Conservation (phyloP, 192 early-diverging fungal species). For the Coemansia sp. region DNA sequence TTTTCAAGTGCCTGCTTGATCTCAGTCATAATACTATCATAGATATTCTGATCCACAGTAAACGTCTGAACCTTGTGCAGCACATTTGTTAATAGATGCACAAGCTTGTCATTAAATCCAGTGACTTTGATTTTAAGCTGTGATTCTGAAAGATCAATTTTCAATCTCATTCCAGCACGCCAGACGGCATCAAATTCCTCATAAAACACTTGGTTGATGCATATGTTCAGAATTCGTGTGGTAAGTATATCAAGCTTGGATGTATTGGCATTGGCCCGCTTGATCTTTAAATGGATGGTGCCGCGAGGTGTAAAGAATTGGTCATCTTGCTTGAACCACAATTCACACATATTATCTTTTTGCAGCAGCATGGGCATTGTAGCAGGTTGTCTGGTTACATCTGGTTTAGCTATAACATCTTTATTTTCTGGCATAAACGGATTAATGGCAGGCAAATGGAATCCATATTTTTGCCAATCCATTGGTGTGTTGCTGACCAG, state of each 20-base stretch:
- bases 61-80: background rate
- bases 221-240: background rate
- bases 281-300: background rate
- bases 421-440: background rate
- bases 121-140: background rate
- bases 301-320: constrained; percentile 86
- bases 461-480: background rate
- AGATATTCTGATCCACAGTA: background rate
- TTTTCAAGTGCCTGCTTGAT: background rate
- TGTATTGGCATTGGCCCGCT: background rate
- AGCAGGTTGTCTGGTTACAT: background rate
- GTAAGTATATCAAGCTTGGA: background rate
- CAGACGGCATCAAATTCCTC: background rate
- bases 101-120: background rate
- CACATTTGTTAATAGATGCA: background rate
- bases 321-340: constrained; percentile 93
- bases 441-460: background rate
- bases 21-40: background rate
- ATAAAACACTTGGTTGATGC: background rate
- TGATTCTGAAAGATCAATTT: background rate
- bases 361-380: constrained; percentile 8
- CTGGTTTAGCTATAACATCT: background rate
- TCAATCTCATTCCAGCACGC: background rate
- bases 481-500: background rate
- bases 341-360: constrained; percentile 30